These are phyloP conservation scores for Populus alba DNA, from an alignment of 345 rosid species.

Conservation along the genomic window DNA sequence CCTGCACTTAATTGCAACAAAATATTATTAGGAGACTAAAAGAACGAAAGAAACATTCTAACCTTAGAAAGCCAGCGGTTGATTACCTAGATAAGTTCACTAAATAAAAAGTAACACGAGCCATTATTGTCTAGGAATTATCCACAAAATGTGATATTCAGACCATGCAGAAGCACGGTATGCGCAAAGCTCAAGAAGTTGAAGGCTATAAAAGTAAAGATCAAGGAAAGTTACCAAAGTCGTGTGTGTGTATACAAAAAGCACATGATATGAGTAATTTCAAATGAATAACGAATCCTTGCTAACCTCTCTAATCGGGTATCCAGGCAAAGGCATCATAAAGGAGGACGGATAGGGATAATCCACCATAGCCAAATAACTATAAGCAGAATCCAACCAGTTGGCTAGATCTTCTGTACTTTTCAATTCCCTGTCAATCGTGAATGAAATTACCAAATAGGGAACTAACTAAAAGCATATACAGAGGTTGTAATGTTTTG, in stretches of 20 bases:
- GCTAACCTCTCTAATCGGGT: conserved; percentile 86
- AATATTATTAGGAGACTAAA: not conserved
- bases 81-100: not conserved
- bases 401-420: conserved; percentile 55
- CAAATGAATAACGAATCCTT: conserved; percentile 1
- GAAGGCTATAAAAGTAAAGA: no score
- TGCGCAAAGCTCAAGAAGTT: no score
- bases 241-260: not conserved
- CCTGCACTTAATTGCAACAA: not conserved
- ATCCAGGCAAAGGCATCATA: conserved; percentile 96
- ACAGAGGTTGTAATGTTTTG: not conserved
- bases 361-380: conserved; percentile 90
- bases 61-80: not conserved
- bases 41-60: not conserved
- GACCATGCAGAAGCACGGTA: no score
- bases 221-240: not conserved
- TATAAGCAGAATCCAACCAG: conserved; percentile 87
- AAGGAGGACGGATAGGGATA: conserved; percentile 81
- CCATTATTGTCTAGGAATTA: not conserved
- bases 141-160: not conserved
- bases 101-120: not conserved
- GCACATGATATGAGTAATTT: not conserved
- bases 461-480: not conserved
- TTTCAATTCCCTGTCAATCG: conserved; percentile 55
- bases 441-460: not conserved